Evolutionary conservation across 2,329 filamentous ascomycete genomes (phyloP).

Genomic region (Herpotrichia juniperi): DNA sequence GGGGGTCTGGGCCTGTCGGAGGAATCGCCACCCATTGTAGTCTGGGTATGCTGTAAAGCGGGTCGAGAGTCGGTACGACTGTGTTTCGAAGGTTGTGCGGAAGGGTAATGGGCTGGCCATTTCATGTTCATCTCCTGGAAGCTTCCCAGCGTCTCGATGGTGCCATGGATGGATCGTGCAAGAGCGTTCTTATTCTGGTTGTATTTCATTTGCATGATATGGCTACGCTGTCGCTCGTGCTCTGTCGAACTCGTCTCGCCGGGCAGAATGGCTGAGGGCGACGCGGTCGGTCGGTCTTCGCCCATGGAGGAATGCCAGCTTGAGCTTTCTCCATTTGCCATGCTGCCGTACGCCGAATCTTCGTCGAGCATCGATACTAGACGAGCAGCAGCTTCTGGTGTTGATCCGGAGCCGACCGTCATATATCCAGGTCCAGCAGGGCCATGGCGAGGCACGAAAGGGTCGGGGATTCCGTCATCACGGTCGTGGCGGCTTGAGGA

Average conservation of each 20-base stretch:
- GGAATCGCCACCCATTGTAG: constrained; percentile 59
- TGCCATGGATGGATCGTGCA: constrained; percentile 84
- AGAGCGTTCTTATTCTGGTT: constrained; percentile 89
- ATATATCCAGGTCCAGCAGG: constrained; percentile 70
- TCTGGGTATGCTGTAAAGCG: constrained; percentile 67
- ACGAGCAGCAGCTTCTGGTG: constrained; percentile 79
- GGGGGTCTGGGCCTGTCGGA: constrained; percentile 59
- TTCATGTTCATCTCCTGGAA: constrained; percentile 87
- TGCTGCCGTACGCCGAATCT: constrained; percentile 90
- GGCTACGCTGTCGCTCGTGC: constrained; percentile 71
- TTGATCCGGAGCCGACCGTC: constrained; percentile 83
- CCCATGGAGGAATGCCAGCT: constrained; percentile 63
- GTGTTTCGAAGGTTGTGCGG: constrained; percentile 63
- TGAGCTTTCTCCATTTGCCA: constrained; percentile 66
- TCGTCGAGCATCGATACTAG: constrained; percentile 81
- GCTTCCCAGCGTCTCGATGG: constrained; percentile 80
- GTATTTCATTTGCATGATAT: constrained; percentile 92
- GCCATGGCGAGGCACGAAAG: constrained; percentile 29
- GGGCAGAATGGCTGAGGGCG: constrained; percentile 58
- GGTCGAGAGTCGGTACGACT: constrained; percentile 62
- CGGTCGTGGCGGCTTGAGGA: background rate
- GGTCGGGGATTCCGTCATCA: constrained; percentile 14
- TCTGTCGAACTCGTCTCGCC: constrained; percentile 60
- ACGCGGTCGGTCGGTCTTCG: constrained; percentile 63
- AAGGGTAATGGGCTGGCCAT: constrained; percentile 96